Evolutionary conservation across 1,284 basidiomycete species (phyloP).

Genomic region (Mixia osmundae): DNA sequence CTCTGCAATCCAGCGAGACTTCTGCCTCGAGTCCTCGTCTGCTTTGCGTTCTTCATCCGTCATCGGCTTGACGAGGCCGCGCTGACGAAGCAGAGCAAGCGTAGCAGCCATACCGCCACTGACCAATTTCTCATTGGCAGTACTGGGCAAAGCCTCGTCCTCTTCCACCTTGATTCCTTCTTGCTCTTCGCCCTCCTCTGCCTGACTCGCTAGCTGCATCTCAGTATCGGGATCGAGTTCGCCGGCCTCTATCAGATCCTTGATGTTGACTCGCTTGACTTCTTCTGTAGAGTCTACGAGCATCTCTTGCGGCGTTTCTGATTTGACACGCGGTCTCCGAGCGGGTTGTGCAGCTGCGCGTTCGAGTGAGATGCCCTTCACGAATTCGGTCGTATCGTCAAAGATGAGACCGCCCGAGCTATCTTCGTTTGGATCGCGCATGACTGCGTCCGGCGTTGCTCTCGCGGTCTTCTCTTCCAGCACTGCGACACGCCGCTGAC

Average conservation of each 20-base stretch:
- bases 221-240: constrained; percentile 35
- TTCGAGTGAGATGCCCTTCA: constrained; percentile 50
- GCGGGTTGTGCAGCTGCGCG: constrained; percentile 27
- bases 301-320: no score
- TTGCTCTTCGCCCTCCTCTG: constrained; percentile 29
- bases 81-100: constrained; percentile 63
- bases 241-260: constrained; percentile 21
- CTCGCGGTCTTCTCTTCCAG: no score
- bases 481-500: no score
- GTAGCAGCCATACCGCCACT: constrained; percentile 66
- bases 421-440: constrained; percentile 25
- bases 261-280: constrained; percentile 26
- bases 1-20: constrained; percentile 74
- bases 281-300: no score
- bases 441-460: constrained; percentile 5
- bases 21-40: constrained; percentile 56
- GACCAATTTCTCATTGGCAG: constrained; percentile 41
- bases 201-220: constrained; percentile 37
- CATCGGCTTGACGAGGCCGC: constrained; percentile 56
- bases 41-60: constrained; percentile 45
- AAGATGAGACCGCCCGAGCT: constrained; percentile 46
- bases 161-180: constrained; percentile 18
- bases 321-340: background rate
- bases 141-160: constrained; percentile 24
- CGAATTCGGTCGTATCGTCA: constrained; percentile 93